These are phyloP conservation scores for Diaporthe eres DNA, from an alignment of 2,329 filamentous ascomycete genomes.

Conservation along the genomic window DNA sequence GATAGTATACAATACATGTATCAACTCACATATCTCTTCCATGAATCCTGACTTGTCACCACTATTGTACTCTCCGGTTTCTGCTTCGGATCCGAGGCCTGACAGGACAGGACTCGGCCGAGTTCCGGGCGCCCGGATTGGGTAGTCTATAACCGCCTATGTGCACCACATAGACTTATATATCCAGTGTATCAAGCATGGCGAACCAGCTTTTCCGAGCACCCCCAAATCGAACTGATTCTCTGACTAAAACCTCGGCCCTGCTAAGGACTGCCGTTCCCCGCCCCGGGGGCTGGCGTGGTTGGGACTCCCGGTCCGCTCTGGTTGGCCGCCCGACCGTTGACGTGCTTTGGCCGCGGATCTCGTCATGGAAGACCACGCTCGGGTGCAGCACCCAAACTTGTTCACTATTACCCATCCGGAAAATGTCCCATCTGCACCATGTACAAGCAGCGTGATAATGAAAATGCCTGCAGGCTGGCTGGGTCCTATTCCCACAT, in stretches of 20 bases:
- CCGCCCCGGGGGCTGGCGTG: background rate
- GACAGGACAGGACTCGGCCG: background rate
- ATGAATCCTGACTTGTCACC: background rate
- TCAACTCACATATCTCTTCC: constrained; percentile 15
- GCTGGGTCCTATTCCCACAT: background rate
- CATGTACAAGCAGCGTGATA: background rate
- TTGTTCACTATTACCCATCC: background rate
- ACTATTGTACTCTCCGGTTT: background rate
- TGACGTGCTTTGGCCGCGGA: constrained; percentile 31
- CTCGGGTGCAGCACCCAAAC: constrained; percentile 11
- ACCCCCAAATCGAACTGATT: background rate
- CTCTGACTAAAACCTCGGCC: background rate
- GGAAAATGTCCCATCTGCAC: background rate
- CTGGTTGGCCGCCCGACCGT: constrained; percentile 33
- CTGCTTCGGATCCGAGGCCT: constrained; percentile 12
- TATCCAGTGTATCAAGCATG: background rate
- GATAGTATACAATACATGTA: constrained; percentile 23
- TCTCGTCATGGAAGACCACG: constrained; percentile 20
- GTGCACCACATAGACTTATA: background rate
- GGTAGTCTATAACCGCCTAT: background rate
- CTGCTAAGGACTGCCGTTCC: constrained; percentile 26
- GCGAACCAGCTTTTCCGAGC: background rate
- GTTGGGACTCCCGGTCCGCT: constrained; percentile 11
- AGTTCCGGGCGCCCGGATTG: background rate
- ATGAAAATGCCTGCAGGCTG: background rate